A percentile compares a stretch with the other conserved stretches of the same genome.
Evolutionary conservation across 202 grass and related monocot genomes (phyloP).

Genomic region (Panicum hallii): DNA sequence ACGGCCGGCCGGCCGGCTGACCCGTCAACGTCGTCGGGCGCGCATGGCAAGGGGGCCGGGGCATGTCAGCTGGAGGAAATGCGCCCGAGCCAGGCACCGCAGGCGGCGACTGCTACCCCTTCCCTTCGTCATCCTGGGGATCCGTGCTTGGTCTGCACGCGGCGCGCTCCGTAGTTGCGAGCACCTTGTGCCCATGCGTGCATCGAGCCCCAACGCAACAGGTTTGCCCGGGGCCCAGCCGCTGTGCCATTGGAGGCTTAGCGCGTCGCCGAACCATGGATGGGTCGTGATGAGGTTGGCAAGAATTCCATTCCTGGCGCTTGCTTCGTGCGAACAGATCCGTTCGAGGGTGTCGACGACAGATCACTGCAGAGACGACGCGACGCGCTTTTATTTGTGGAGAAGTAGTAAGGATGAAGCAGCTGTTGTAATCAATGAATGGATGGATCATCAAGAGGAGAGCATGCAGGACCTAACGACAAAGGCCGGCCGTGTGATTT

Average conservation of each 20-base stretch:
- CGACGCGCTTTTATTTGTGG: background rate
- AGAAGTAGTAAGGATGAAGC: background rate
- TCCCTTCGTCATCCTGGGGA: conserved; percentile 47
- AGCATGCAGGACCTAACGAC: background rate
- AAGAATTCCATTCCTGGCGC: background rate
- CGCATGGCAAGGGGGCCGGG: background rate
- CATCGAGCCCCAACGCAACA: too few relatives aligned
- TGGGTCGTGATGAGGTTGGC: too few relatives aligned
- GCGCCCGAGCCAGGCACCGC: background rate
- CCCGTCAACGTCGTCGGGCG: background rate
- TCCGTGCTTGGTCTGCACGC: background rate
- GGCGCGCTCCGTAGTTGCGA: too few relatives aligned
- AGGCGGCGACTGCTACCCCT: background rate
- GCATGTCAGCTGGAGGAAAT: conserved; percentile 47
- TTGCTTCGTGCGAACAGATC: background rate
- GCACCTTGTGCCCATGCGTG: too few relatives aligned
- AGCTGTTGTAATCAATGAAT: background rate
- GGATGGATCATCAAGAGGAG: background rate
- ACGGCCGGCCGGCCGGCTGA: too few relatives aligned
- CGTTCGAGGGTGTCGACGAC: background rate
- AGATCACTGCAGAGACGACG: background rate
- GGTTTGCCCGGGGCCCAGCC: too few relatives aligned
- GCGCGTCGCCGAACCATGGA: too few relatives aligned
- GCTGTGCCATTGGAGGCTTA: too few relatives aligned
- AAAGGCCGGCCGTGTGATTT: conserved; percentile 29